These are phyloP conservation scores for Cyathus pygmaeus DNA, from an alignment of 1,284 basidiomycete genomes.

Conservation along the genomic window DNA sequence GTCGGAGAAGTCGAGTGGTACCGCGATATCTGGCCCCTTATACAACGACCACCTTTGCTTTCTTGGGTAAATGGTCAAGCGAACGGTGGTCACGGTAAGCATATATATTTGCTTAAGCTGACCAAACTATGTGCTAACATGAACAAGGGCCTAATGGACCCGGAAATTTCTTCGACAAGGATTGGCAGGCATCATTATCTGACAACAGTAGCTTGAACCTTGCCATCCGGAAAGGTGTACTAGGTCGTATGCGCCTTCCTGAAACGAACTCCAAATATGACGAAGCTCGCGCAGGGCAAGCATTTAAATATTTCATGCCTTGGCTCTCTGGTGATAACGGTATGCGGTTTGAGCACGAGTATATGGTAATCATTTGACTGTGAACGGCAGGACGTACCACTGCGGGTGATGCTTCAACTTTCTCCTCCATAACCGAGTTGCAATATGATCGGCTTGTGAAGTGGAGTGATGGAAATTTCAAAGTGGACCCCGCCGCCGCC, in stretches of 20 bases:
- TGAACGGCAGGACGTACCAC: no score
- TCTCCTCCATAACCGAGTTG: conserved; percentile 37
- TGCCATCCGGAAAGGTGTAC: no score
- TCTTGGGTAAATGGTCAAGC: conserved; percentile 29
- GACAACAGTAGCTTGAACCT: no score
- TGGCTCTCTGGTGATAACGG: conserved; percentile 37
- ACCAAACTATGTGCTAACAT: not conserved
- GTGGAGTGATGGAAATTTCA: conserved; percentile 39
- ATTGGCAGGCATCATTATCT: no score
- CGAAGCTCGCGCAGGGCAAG: conserved; percentile 15
- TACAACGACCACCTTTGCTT: conserved; percentile 18
- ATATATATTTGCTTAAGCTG: not conserved
- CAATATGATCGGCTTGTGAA: conserved; percentile 39
- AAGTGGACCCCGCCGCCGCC: conserved; percentile 3
- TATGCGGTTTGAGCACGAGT: no score
- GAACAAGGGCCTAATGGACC: not conserved
- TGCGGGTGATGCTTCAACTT: conserved; percentile 4
- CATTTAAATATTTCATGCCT: conserved; percentile 39
- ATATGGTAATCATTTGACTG: no score
- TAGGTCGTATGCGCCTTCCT: no score
- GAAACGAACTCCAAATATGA: not conserved
- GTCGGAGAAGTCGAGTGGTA: conserved; percentile 26
- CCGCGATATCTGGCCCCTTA: conserved; percentile 41
- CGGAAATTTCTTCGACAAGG: conserved; percentile 24
- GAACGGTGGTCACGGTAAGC: conserved; percentile 22